Evolutionary conservation across 2,329 filamentous ascomycete species (phyloP), one percentile per base, ranked within the genome.

Genomic region (Penicillium sp.): DNA sequence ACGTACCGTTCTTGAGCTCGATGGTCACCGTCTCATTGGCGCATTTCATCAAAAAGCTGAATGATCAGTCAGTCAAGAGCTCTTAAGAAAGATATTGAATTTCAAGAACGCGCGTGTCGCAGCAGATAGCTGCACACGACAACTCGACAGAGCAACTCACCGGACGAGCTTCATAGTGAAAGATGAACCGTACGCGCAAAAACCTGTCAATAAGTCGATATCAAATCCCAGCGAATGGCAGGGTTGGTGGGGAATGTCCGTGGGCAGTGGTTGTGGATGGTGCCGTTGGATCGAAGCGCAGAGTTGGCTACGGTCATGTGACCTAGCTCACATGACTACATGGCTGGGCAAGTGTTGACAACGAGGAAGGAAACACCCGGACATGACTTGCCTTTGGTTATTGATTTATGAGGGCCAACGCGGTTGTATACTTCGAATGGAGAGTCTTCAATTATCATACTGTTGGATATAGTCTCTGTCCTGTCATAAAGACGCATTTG

Each of bases 21-120:
- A 99, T 91, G 46, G 94, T 98, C 72, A 98, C 95, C 72, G 95
- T 96, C 83, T 99, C 95, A 79, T 97, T 98, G 79, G 91, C 88
- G 79, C 94, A 98, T 84, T 99, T 99, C 94, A 98, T 98, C 70
- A 99, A 84, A 79, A 99, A 99, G 77, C 95, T 98, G 78, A 62
- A 66, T 60, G 44, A 37, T 52, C 50, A 37, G 60, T 69, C 39
- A 65, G 56, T 59, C 51, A 52, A 57, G 40, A 60, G 62, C 58
- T 63, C 39, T 53, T 55, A 58, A 44, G 55, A 49, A 58, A 60
- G 50, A 52, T 46, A 62, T 65, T 52, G 31, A 50, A 54, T 41
- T 53, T 43, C 35, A 41, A 24, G 55, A 39, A 37, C 13, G 55
- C 51, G 65, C 58, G 50, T 41, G 54, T 63, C 54, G 58, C 59